Conservation (phyloP, 2,329 filamentous ascomycete genomes). For the Dryadomyces quercivorus region DNA sequence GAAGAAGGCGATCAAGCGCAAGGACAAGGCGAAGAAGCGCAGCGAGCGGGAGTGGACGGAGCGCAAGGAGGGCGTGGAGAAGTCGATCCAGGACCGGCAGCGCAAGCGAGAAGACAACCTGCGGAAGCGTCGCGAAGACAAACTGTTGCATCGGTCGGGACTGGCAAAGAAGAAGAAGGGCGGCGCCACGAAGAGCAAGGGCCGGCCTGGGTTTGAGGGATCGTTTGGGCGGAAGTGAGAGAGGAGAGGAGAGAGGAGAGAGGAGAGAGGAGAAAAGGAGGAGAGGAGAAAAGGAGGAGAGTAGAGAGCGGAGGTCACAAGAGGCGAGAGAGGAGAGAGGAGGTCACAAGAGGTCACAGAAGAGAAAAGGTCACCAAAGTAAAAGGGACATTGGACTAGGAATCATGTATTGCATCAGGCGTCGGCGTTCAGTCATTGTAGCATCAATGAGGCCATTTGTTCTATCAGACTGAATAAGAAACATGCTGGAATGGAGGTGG, state of each 20-base stretch:
- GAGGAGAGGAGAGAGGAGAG: conserved; percentile 10
- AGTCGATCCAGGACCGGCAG: conserved; percentile 66
- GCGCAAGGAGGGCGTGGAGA: conserved; percentile 57
- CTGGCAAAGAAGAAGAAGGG: conserved; percentile 33
- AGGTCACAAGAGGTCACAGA: background rate
- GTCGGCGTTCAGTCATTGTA: background rate
- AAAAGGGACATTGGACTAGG: background rate
- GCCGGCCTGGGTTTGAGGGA: conserved; percentile 54
- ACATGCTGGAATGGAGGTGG: background rate
- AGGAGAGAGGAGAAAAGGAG: background rate
- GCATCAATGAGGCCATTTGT: background rate
- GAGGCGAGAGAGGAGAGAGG: background rate
- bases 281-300: background rate
- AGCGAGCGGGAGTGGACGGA: conserved; percentile 81
- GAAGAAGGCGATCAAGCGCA: conserved; percentile 91
- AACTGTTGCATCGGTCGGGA: conserved; percentile 43
- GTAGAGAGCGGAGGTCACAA: background rate
- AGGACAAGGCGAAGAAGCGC: conserved; percentile 82
- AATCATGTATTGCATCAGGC: background rate
- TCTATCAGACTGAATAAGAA: background rate
- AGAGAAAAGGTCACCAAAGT: background rate
- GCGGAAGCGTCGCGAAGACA: conserved; percentile 61
- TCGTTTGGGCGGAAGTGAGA: conserved; percentile 51
- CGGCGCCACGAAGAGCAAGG: conserved; percentile 22
- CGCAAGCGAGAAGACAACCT: conserved; percentile 75